Evolutionary conservation across 1,139 yeast genomes (phyloP), one percentile per base, ranked within the genome.

Genomic region (Pneumocystis murina): DNA sequence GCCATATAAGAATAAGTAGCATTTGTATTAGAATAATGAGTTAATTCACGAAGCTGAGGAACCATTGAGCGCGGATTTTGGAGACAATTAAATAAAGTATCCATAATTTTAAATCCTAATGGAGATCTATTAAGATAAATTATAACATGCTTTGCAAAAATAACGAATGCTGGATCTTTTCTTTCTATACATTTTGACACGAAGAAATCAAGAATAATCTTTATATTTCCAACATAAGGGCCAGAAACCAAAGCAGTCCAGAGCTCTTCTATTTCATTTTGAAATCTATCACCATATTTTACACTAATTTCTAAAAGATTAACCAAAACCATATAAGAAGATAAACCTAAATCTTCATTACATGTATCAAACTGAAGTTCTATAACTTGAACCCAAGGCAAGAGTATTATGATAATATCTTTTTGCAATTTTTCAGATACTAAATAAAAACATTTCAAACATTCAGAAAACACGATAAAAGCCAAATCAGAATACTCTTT

Each of bases 241-340:
- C 85, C 86, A 63, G 83, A 83, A 1, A 95, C 96, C 54, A 92
- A 77, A 0, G 97, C 94, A 3, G 87, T 89, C 99, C 99, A 94
- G 54, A 92, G 75, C 0, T 95, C 95, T 72, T 91, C 97, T 10
- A 92, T 88, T 70, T 90, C 97, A 69, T 86, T 86, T 61, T 88
- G 87, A 69, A 88, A 83, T 17, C 79, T 78, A 59, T 85, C 84
- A 63, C 91, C 83, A 69, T 85, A 87, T 64, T 83, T 83, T 59
- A 89, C 84, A 0, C 97, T 88, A 59, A 92, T 85, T 69, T 89
- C 97, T 73, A 90, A 84, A 64, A 92, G 75, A 69, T 91, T 92
- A 66, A 82, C 83, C 68, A 92, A 73, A 0, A 91, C 90, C 96
- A 91, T 88, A 43, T 72, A 69, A 8, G 78, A 71, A 0, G 75